Conservation (phyloP, 2,329 filamentous ascomycete genomes). For the Lachnellula arida region DNA sequence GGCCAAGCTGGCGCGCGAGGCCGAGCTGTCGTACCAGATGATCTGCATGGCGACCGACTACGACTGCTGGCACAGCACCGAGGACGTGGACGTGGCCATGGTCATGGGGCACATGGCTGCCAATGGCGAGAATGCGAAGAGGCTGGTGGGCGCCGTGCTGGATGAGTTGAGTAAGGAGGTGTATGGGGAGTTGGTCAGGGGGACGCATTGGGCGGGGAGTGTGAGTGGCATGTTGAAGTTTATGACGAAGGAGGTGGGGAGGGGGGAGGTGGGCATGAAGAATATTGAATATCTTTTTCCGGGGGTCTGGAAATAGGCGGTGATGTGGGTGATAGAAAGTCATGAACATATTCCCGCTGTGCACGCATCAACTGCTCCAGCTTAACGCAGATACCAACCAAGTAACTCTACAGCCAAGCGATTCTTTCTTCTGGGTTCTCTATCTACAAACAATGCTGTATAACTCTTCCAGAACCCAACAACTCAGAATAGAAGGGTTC, state of each 20-base stretch:
- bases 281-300: constrained; percentile 86
- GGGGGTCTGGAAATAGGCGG: constrained; percentile 37
- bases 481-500: too few relatives aligned
- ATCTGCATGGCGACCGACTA: constrained; percentile 99
- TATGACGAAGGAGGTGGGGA: constrained; percentile 76
- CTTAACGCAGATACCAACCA: too few relatives aligned
- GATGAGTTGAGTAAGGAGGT: constrained; percentile 78
- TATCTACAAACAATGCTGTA: too few relatives aligned
- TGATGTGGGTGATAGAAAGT: background rate
- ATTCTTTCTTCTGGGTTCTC: background rate
- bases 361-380: constrained; percentile 6
- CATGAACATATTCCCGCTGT: constrained; percentile 1
- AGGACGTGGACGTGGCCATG: constrained; percentile 91
- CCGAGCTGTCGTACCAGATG: constrained; percentile 95
- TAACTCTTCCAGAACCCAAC: too few relatives aligned
- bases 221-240: constrained; percentile 72
- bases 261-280: constrained; percentile 69
- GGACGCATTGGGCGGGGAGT: constrained; percentile 74
- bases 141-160: constrained; percentile 79
- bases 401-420: background rate
- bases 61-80: constrained; percentile 88
- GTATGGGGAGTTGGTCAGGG: constrained; percentile 68
- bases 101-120: constrained; percentile 95
- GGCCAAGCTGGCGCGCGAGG: constrained; percentile 92
- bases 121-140: constrained; percentile 82